A percentile compares a stretch with the other conserved stretches of the same genome.
phyloP scores from a whole-genome alignment of 768 basidiomycete genomes.

The Naganishia antarctica region DNA sequence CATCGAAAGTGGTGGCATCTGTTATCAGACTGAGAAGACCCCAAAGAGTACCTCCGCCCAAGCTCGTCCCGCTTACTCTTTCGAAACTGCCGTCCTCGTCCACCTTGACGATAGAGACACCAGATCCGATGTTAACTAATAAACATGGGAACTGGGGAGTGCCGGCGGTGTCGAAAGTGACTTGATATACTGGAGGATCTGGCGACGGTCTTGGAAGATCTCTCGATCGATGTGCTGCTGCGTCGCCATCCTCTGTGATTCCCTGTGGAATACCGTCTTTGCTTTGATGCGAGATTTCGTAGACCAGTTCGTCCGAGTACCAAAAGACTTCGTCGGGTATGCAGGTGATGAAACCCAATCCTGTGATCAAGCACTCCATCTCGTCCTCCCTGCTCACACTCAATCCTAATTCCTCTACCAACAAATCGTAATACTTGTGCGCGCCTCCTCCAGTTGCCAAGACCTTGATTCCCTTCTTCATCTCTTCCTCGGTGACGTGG shows the following conservation, averaged over 20 bases:
- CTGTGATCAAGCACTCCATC: constrained; percentile 97
- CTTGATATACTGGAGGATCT: constrained; percentile 78
- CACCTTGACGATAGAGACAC: constrained; percentile 94
- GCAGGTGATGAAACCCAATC: constrained; percentile 88
- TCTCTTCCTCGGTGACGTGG: constrained; percentile 78
- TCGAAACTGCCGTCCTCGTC: constrained; percentile 93
- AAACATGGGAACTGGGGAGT: constrained; percentile 88
- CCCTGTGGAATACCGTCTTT: constrained; percentile 19
- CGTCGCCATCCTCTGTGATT: constrained; percentile 31
- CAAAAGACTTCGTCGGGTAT: constrained; percentile 97
- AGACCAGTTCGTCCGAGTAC: constrained; percentile 95
- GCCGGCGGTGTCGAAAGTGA: constrained; percentile 78
- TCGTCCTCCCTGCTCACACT: constrained; percentile 90
- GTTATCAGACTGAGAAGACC: constrained; percentile 88
- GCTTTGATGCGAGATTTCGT: constrained; percentile 53
- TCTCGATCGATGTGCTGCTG: constrained; percentile 36
- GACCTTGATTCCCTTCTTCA: constrained; percentile 88
- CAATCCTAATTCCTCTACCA: constrained; percentile 67
- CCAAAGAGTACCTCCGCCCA: constrained; percentile 97
- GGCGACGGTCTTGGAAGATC: constrained; percentile 79
- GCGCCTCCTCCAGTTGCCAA: constrained; percentile 98
- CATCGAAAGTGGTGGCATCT: constrained; percentile 92
- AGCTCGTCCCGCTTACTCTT: constrained; percentile 91
- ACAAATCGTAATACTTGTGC: constrained; percentile 83
- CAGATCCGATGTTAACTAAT: constrained; percentile 95